Conservation (phyloP, 768 basidiomycete species). For the Tylopilus vinaceipallidus region DNA sequence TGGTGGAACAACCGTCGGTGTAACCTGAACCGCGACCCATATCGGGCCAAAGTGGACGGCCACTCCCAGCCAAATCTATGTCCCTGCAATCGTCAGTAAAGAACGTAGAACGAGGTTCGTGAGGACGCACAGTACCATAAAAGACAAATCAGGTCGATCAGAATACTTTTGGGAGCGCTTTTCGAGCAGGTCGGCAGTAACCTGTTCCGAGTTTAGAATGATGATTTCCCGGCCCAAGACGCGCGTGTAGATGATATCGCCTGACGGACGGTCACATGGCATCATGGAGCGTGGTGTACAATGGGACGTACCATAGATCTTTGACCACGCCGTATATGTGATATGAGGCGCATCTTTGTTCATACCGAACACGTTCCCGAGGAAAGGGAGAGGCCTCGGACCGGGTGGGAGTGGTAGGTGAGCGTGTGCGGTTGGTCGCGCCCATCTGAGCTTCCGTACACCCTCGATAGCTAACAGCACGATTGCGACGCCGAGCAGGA, state of each 20-base stretch:
- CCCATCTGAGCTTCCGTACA: too few relatives aligned
- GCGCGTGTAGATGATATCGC: too few relatives aligned
- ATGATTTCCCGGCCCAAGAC: conserved; percentile 47
- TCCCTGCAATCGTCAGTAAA: background rate
- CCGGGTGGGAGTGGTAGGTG: conserved; percentile 19
- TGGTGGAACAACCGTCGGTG: conserved; percentile 23
- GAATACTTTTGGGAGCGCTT: conserved; percentile 53
- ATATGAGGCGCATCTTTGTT: conserved; percentile 7
- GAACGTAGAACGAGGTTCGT: background rate
- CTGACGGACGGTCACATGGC: background rate
- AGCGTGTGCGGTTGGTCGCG: too few relatives aligned
- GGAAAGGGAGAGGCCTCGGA: conserved; percentile 11
- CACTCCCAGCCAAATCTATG: conserved; percentile 23
- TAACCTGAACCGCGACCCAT: conserved; percentile 23
- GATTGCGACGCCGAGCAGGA: too few relatives aligned
- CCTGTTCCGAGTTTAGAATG: conserved; percentile 47
- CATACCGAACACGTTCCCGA: conserved; percentile 15
- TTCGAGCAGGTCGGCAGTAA: conserved; percentile 48
- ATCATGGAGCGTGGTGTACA: background rate
- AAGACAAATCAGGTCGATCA: conserved; percentile 5
- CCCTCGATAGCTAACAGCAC: too few relatives aligned
- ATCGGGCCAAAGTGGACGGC: conserved; percentile 10
- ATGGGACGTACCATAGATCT: conserved; percentile 13
- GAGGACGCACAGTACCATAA: conserved; percentile 7
- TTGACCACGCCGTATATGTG: conserved; percentile 22